Evolutionary conservation across 1,139 yeast species (phyloP), one percentile per base, ranked within the genome.

Genomic region (Magnusiomyces clavatus): DNA sequence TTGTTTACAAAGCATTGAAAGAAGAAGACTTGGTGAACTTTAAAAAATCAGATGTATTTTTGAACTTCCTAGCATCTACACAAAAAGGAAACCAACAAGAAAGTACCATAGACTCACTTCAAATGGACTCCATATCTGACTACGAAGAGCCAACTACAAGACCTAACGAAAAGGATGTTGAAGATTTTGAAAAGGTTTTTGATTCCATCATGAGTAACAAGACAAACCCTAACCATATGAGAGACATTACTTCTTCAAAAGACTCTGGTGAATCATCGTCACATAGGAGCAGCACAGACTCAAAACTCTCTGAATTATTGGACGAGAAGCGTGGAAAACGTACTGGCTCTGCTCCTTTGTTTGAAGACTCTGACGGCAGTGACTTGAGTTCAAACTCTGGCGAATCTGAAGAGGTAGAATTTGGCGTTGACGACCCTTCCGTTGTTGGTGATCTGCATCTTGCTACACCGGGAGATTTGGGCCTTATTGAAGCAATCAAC

Each of bases 401-500:
- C 20, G 24, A 36, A 19, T 56, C 59, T 5, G 44, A 46, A 13
- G 51, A 36, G 13, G 13, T 19, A 5, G 51, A 36, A 4, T 17
- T 19, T 41, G 50, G 38, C 3, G 31, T 24, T n/a, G 44, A 49
- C n/a, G 51, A 51, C 13, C 38, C 43, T 37, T 42, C 14, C 4
- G 16, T 19, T 10, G 6, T 19, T n/a, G 38, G 43, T 24, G 60
- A 48, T 49, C 54, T 51, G 36, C 69, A 62, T 52, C 62, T 80
- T 43, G 87, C 88, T 0, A 85, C 83, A 0, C 88, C 89, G 0
- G 87, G 87, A 1, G 82, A 82, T 51, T 70, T 83, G 52, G 79
- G 84, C 50, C 68, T 86, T 17, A 76, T 83, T 0, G 87, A 83
- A 58, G 86, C 84, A 51, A 85, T 88, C 41, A 70, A 73, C 2